Evolutionary conservation across 805 yeast species (phyloP), one percentile per base, ranked within the genome.

Genomic region (Wickerhamomyces mucosus): DNA sequence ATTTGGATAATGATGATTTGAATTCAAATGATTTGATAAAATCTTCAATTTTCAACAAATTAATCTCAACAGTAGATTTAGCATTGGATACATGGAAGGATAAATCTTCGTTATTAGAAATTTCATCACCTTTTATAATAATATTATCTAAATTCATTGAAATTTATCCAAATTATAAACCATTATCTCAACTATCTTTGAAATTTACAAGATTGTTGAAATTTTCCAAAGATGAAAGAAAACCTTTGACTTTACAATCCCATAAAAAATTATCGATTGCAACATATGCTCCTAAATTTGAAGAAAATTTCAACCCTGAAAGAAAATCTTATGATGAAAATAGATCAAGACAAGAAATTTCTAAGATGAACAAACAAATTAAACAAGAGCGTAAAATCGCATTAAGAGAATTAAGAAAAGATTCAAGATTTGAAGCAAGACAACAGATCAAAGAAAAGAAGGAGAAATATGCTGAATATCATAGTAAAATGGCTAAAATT

Each of bases 221-320:
- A 35, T 63, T 78, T 40, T 56, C 71, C 6, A 36, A 33, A 14
- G 61, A 65, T 23, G 74, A 67, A 31, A 72, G 82, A 38, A 61
- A 53, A 36, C 96, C 96, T 35, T 68, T 92, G 46, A 63, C 74
- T 12, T 66, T 92, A 40, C 99, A 92, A 59, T 61, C 72, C 7
- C 96, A 88, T 61, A 74, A 72, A 49, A 85, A 94, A 16, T 52
- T 92, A 34, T 81, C 95, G 4, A 81, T 92, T 49, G 78, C 86
- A 25, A 71, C 95, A 3, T 71, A 70, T 48, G 80, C 86, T 22
- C 99, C 99, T 42, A 78, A 82, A 58, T 92, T 80, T 54, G 96
- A 89, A 59, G 97, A 85, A 50, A 85, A 86, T 65, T 92, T 78
- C 72, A 89, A 88, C 61, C 95, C 96, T 35, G 96, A 85, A 52